Conservation (phyloP, 164 flowering plant genomes). For the Aristolochia contorta region DNA sequence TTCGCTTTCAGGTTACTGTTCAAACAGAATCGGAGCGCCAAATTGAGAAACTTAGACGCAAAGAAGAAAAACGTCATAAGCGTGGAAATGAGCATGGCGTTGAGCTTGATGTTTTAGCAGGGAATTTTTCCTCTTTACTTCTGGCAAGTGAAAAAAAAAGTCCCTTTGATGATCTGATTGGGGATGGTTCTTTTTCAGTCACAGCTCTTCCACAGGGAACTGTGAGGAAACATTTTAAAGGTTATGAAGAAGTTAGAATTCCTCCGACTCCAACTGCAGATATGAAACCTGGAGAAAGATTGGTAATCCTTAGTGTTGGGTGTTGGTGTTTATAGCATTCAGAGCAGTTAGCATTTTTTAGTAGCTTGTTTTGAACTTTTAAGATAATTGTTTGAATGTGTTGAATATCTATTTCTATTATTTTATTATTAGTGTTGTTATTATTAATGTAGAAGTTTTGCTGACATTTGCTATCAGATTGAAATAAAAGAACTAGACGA, state of each 20-base stretch:
- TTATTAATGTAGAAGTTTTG: neutral
- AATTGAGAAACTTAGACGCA: conserved; percentile 90
- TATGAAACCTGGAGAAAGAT: conserved; percentile 92
- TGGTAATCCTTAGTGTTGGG: conserved; percentile 38
- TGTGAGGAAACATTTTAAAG: conserved; percentile 69
- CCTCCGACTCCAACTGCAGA: conserved; percentile 83
- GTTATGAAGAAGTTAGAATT: conserved; percentile 89
- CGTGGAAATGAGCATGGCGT: conserved; percentile 61
- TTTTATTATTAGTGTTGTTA: neutral
- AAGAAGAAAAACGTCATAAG: conserved; percentile 77
- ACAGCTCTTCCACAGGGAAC: conserved; percentile 96
- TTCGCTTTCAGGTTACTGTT: conserved; percentile 62
- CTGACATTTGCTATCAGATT: conserved; percentile 40
- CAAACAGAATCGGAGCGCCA: conserved; percentile 79
- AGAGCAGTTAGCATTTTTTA: too few relatives aligned
- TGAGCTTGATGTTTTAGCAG: conserved; percentile 48
- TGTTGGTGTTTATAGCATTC: neutral
- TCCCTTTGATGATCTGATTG: conserved; percentile 69
- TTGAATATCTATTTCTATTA: neutral
- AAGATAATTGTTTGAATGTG: too few relatives aligned
- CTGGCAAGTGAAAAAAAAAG: conserved; percentile 77
- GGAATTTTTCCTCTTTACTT: conserved; percentile 70
- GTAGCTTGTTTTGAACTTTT: too few relatives aligned
- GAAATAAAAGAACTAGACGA: conserved; percentile 92
- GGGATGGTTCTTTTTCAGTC: conserved; percentile 48